Evolutionary conservation across 768 basidiomycete genomes (phyloP).

Genomic region (Naganishia antarctica): DNA sequence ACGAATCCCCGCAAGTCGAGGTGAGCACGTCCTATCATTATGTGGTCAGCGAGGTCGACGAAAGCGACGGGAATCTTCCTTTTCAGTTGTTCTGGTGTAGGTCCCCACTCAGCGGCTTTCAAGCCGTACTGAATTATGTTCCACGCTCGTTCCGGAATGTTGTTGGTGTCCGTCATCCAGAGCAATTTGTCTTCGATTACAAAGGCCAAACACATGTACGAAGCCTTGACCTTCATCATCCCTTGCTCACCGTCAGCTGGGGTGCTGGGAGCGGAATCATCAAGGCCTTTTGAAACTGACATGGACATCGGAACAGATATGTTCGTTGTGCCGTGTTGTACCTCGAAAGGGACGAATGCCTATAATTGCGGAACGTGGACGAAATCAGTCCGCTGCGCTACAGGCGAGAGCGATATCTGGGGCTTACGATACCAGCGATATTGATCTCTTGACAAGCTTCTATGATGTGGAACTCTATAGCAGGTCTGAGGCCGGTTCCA

Average conservation of each 20-base stretch:
- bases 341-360: slow-evolving; percentile 2
- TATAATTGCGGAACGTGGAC: not conserved
- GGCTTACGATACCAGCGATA: slow-evolving; percentile 13
- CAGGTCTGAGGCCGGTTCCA: not conserved
- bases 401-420: not conserved
- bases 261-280: not conserved
- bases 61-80: not conserved
- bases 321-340: slow-evolving; percentile 4
- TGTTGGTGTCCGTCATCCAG: slow-evolving; percentile 1
- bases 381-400: not conserved
- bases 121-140: slow-evolving; percentile 5
- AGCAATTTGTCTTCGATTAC: not conserved
- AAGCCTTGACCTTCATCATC: not conserved
- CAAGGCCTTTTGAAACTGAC: not conserved
- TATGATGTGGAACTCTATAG: slow-evolving; percentile 11
- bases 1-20: slow-evolving; percentile 7
- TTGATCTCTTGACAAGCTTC: not conserved
- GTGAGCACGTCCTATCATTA: slow-evolving; percentile 1
- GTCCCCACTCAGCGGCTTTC: not conserved
- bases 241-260: not conserved
- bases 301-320: not conserved
- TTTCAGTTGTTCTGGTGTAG: not conserved
- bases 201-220: slow-evolving; percentile 2
- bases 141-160: not conserved
- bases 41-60: slow-evolving; percentile 4